Percentiles rank a stretch among this genome's conserved stretches.
phyloP scores from a whole-genome alignment of 75 land plant species.

The Picea sitchensis region DNA sequence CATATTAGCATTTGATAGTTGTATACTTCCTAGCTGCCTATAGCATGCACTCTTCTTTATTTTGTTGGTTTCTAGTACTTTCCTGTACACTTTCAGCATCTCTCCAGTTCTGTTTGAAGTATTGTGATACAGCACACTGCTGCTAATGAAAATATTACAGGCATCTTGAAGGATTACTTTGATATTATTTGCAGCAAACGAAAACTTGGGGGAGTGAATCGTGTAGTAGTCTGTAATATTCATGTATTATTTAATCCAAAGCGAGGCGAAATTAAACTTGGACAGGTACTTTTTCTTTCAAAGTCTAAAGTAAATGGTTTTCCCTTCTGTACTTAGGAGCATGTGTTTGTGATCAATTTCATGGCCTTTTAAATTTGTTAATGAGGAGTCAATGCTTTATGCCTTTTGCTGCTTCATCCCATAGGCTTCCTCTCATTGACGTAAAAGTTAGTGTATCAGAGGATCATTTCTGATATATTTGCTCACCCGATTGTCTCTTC shows the following conservation, averaged over 20 bases:
- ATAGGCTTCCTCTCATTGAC: background rate
- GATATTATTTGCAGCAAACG: slow-evolving; percentile 1
- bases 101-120: background rate
- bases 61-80: background rate
- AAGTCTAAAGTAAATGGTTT: background rate
- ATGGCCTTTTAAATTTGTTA: background rate
- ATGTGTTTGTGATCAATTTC: background rate
- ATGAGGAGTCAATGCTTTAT: background rate
- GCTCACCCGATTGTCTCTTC: background rate
- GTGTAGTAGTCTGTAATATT: slow-evolving; percentile 84
- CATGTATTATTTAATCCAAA: slow-evolving; percentile 97
- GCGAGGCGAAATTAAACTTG: slow-evolving; percentile 96
- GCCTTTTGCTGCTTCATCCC: background rate
- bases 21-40: background rate
- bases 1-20: background rate
- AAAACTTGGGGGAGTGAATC: slow-evolving; percentile 18
- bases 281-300: slow-evolving; percentile 64
- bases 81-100: background rate
- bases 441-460: no score
- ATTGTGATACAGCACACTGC: background rate
- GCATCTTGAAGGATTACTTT: background rate
- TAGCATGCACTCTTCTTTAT: no score
- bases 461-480: background rate
- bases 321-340: background rate
- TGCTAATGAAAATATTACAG: background rate